Conservation (phyloP, 345 rosid genomes). For the Conringia planisiliqua region DNA sequence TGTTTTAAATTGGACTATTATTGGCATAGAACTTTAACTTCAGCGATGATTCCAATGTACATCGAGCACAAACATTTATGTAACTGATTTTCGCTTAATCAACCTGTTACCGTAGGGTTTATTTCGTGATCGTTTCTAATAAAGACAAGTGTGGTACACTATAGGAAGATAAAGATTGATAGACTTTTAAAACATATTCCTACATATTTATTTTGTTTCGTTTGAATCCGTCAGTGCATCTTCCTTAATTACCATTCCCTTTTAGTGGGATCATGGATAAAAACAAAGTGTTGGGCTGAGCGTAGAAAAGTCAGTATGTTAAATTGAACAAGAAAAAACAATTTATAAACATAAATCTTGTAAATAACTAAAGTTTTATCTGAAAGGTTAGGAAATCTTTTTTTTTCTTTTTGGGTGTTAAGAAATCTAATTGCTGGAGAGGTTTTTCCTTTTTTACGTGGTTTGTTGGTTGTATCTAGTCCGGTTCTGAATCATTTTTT, state of each 20-base stretch:
- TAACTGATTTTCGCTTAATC: background rate
- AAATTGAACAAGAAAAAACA: background rate
- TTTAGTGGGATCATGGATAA: background rate
- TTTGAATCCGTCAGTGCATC: background rate
- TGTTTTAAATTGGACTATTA: background rate
- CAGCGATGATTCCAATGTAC: conserved; percentile 1
- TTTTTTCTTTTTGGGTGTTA: too few relatives aligned
- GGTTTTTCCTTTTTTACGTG: too few relatives aligned
- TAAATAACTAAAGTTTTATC: background rate
- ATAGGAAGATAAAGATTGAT: background rate
- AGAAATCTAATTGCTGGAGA: background rate
- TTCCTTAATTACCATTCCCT: background rate
- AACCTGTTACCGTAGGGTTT: background rate
- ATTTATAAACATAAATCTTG: background rate
- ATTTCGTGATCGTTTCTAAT: background rate
- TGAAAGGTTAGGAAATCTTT: background rate
- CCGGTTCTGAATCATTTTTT: too few relatives aligned
- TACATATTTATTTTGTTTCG: background rate
- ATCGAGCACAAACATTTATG: background rate
- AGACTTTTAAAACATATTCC: background rate
- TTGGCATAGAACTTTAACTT: background rate
- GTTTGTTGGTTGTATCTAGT: too few relatives aligned
- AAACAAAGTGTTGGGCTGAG: background rate
- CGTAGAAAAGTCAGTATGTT: background rate
- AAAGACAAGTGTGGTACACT: background rate